Conservation (phyloP, 2,329 filamentous ascomycete species). For the Achaetomium macrosporum region DNA sequence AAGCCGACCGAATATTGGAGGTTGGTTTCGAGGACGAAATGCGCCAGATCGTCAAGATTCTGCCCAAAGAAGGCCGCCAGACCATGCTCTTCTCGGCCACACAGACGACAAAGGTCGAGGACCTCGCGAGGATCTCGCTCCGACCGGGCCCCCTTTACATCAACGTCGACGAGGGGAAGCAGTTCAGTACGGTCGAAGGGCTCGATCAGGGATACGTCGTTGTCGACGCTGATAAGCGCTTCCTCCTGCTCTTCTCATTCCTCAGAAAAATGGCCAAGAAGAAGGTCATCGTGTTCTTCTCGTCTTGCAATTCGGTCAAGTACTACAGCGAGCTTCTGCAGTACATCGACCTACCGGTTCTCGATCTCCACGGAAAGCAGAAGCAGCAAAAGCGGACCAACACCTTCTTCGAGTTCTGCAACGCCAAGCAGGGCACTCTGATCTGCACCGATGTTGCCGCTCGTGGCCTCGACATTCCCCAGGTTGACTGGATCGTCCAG, state of each 20-base stretch:
- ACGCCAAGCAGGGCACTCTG: constrained; percentile 71
- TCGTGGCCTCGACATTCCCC: constrained; percentile 87
- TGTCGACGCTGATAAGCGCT: constrained; percentile 89
- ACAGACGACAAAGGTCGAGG: constrained; percentile 97
- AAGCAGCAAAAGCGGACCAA: constrained; percentile 99
- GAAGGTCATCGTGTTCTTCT: constrained; percentile 97
- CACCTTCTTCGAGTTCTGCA: constrained; percentile 91
- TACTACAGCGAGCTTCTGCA: constrained; percentile 95
- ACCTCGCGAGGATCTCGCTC: constrained; percentile 88
- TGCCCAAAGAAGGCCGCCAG: constrained; percentile 80
- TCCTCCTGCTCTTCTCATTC: constrained; percentile 90
- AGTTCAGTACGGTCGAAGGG: constrained; percentile 86
- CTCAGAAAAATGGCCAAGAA: constrained; percentile 88
- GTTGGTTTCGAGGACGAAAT: constrained; percentile 99
- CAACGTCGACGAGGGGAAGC: constrained; percentile 87
- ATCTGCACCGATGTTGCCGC: constrained; percentile 97
- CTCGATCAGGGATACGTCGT: constrained; percentile 94
- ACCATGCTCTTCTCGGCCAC: constrained; percentile 99
- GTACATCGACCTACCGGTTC: constrained; percentile 76
- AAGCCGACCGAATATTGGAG: constrained; percentile 93
- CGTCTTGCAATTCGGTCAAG: constrained; percentile 86
- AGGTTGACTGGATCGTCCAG: constrained; percentile 94
- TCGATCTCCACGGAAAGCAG: constrained; percentile 83
- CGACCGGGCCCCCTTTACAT: constrained; percentile 89
- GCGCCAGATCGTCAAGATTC: constrained; percentile 90